Percentiles rank a stretch among this genome's conserved stretches.
Conservation (phyloP, 2,329 filamentous ascomycete genomes). For the Fusarium dlaminii region DNA sequence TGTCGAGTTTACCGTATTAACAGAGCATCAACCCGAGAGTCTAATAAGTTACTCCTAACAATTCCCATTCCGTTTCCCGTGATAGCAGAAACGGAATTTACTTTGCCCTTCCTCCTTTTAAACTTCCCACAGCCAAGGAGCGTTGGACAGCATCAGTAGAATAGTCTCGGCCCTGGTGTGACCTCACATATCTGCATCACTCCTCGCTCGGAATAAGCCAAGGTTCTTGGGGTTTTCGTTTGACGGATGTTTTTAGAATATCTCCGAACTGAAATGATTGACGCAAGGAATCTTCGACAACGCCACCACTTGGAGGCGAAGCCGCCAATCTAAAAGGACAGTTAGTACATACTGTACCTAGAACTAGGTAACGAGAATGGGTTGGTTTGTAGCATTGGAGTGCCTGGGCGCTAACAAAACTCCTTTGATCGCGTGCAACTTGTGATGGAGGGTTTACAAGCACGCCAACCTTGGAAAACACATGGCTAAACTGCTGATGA, state of each 20-base stretch:
- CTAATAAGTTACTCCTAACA: background rate
- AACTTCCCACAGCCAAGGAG: background rate
- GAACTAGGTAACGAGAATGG: constrained; percentile 1
- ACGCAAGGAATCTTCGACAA: constrained; percentile 10
- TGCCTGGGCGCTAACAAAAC: constrained; percentile 30
- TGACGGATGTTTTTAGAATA: background rate
- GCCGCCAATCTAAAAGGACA: background rate
- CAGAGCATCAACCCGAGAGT: background rate
- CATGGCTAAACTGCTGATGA: constrained; percentile 10
- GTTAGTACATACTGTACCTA: background rate
- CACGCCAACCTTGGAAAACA: constrained; percentile 4
- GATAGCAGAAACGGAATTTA: constrained; percentile 5
- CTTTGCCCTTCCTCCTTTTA: background rate
- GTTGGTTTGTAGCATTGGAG: background rate
- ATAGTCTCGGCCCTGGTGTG: constrained; percentile 16
- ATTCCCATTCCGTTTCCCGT: constrained; percentile 29
- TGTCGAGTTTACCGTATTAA: background rate
- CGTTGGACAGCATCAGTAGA: constrained; percentile 3
- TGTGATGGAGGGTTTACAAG: constrained; percentile 18
- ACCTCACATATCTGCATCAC: background rate
- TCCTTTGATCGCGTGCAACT: constrained; percentile 27
- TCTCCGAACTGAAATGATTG: background rate
- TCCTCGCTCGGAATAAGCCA: background rate
- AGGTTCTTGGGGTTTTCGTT: background rate
- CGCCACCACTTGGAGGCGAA: constrained; percentile 20